Base-by-base conservation (phyloP, 805 yeast genomes). In the Kodamaea hsintzibuensis region DNA sequence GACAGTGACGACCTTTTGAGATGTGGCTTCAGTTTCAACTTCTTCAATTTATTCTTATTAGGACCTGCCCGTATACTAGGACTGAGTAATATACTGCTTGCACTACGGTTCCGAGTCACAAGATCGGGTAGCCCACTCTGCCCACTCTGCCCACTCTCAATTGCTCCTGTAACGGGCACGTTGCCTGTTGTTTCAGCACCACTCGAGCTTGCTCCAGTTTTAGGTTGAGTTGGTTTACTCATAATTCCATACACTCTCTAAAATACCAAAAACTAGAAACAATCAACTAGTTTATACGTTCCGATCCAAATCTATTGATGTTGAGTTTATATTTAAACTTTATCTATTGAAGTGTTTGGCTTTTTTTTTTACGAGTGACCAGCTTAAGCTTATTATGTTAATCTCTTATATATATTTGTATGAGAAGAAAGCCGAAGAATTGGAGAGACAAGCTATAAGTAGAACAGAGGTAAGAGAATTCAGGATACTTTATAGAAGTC, bases 1-100 rank as follows among this genome's bases (percentile, higher is more conserved):
- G 57, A 51, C 25, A 70, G 60, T 12, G 60, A 50, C 39, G 61
- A 48, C 19, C 76, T 60, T 52, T 70, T 71, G 33, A 72, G 58
- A 38, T 63, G 73, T 6, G 77, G 77, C 50, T 65, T 65, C 30
- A 68, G 62, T 55, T 66, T 69, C 53, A 51, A 54, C 33, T 54
- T 55, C 54, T 55, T 60, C 40, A 57, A 49, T 47, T 40, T 40
- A 5, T n/a, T 18, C 45, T 50, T 50, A 33, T 49, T 19, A 10
- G 51, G 35, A 5, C 49, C 25, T 3, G 49, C 12, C 8, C 59
- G 60, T 17, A 62, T 45, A 1, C 55, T 43, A 10, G 66, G 66
- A 7, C 65, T 53, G 14, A 39, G 51, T 12, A 57, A 47, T 14
- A 60, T 51, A 19, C 54, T 54, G 42, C 51, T 47, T 30, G 42